Conservation (phyloP, 495 filamentous ascomycete species). For the Penicillium manginii region DNA sequence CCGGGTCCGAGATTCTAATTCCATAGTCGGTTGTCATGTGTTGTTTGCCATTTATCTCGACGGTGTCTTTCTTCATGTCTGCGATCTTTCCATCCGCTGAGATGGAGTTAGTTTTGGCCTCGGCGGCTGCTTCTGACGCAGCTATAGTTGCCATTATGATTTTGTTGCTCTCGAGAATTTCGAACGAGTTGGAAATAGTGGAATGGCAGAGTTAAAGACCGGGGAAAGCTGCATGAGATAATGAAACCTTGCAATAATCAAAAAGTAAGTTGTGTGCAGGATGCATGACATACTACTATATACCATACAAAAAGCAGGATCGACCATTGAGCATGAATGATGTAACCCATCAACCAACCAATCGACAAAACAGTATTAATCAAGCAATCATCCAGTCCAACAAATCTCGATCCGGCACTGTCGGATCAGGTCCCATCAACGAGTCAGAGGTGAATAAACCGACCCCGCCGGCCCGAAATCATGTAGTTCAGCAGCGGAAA, state of each 20-base stretch:
- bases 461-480: neutral
- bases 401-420: neutral
- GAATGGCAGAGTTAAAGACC: neutral
- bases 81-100: slow-evolving; percentile 28
- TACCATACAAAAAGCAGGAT: neutral
- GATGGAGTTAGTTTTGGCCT: slow-evolving; percentile 9
- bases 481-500: neutral
- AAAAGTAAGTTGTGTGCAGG: neutral
- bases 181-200: neutral
- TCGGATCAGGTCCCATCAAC: too few relatives aligned
- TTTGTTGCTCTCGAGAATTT: neutral
- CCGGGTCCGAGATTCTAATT: slow-evolving; percentile 70
- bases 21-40: slow-evolving; percentile 79
- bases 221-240: neutral
- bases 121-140: neutral
- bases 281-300: neutral
- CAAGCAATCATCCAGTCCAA: neutral
- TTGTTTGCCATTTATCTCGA: slow-evolving; percentile 38
- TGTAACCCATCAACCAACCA: neutral
- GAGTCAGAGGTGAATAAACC: too few relatives aligned
- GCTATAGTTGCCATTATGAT: slow-evolving; percentile 14
- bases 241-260: neutral
- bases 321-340: neutral
- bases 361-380: neutral
- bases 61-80: slow-evolving; percentile 39